Base-by-base conservation (phyloP, 2,329 filamentous ascomycete species). In the Mycocentrospora acerina region DNA sequence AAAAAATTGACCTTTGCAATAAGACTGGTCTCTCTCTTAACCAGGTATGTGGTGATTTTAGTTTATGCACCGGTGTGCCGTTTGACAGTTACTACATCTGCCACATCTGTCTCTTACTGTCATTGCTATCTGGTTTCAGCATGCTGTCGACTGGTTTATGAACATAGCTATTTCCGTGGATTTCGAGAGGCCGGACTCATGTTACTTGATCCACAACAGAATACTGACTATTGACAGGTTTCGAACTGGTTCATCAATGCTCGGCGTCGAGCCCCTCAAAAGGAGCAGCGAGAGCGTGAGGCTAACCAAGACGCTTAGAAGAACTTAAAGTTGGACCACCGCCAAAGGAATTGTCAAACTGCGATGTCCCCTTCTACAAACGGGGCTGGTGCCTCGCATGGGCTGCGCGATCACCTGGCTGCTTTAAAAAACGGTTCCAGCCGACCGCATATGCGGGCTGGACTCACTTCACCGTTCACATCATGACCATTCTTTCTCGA, bases 201-300 rank as follows among this genome's bases (percentile, higher is more conserved):
- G 8, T n/a, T 19, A 33, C 15, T 24, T 30, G n/a, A 13, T 25
- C 22, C 31, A 28, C 12, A 12, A 32, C 22, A 24, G 17, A 11
- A 29, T 38, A 16, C 50, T 57, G 28, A 59, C 40, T 37, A 24
- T 13, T 18, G 1, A 18, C 22, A 73, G 69, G 86, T 89, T 15
- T 86, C 82, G 46, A 88, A 88, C 67, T 89, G 85, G 85, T 89
- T 88, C 66, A 89, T 88, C 68, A 89, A 89, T 51, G 84, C 84
- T 18, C 78, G 85, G 37, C 76, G 85, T 40, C 80, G 85, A 25
- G 48, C 57, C 36, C 60, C 64, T 16, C 46, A 55, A 37, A 58
- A 62, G 32, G 57, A 63, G 39, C 49, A 55, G 25, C 53, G 55
- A 16, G 58, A 62, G 27, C 57, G 55, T 14, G 56, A 60, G 24